A percentile compares a stretch with the other conserved stretches of the same genome.
Evolutionary conservation across 2,329 filamentous ascomycete species (phyloP).

Genomic region (Stromatinia cepivora): DNA sequence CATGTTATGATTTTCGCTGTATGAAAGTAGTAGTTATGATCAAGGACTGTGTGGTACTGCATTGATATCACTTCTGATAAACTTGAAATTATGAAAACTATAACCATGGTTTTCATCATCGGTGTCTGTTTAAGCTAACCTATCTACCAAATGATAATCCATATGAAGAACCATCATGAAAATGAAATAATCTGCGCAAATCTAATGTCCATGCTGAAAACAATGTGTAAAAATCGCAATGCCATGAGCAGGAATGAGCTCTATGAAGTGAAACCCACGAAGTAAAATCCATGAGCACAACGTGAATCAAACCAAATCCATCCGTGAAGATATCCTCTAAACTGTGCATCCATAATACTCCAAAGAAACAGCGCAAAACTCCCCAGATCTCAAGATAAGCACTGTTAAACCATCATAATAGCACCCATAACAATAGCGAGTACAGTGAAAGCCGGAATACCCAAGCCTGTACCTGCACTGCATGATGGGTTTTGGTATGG

Average conservation of each 20-base stretch:
- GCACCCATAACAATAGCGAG: neutral
- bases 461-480: conserved; percentile 5
- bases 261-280: neutral
- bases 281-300: neutral
- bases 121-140: neutral
- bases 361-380: neutral
- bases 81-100: neutral
- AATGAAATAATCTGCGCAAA: neutral
- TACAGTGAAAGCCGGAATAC: neutral
- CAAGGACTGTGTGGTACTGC: neutral
- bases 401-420: neutral
- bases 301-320: neutral
- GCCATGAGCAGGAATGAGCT: neutral
- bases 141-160: neutral
- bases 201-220: neutral
- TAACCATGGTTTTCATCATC: neutral
- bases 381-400: neutral
- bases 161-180: neutral
- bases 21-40: neutral
- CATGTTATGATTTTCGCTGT: neutral
- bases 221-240: neutral
- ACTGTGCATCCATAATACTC: neutral
- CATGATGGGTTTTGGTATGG: conserved; percentile 8
- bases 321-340: neutral
- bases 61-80: neutral